These are phyloP conservation scores for Aspergillus diversus DNA, from an alignment of 495 filamentous ascomycete genomes.

Conservation along the genomic window DNA sequence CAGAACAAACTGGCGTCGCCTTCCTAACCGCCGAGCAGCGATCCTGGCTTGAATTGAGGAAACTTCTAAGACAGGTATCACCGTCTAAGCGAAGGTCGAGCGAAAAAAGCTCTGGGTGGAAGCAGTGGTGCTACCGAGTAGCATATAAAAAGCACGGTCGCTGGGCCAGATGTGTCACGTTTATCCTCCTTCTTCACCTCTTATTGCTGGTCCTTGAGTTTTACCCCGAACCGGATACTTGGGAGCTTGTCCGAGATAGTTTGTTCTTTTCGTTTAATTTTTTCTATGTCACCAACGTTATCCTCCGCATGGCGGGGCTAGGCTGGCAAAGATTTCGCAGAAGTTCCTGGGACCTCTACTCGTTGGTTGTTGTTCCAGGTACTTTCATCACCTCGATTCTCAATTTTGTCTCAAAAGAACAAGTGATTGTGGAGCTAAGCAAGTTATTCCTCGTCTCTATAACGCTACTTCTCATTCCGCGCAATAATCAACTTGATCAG, in stretches of 20 bases:
- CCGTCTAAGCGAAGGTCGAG: conserved; percentile 86
- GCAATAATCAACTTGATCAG: conserved; percentile 97
- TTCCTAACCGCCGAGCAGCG: conserved; percentile 96
- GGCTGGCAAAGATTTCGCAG: conserved; percentile 91
- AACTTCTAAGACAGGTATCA: conserved; percentile 89
- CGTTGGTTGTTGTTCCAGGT: conserved; percentile 81
- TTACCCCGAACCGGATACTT: conserved; percentile 68
- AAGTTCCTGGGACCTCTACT: conserved; percentile 96
- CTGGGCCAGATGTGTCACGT: conserved; percentile 85
- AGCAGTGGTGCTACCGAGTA: conserved; percentile 90
- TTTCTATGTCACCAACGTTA: conserved; percentile 82
- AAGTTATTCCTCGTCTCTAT: conserved; percentile 94
- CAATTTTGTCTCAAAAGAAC: conserved; percentile 55
- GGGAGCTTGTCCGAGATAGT: conserved; percentile 69
- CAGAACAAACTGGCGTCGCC: conserved; percentile 96
- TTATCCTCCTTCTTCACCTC: conserved; percentile 79
- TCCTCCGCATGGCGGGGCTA: conserved; percentile 83
- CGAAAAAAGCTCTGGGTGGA: conserved; percentile 73
- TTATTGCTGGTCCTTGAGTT: conserved; percentile 84
- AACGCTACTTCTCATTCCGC: conserved; percentile 87
- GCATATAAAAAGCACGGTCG: conserved; percentile 92
- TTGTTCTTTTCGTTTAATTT: conserved; percentile 85
- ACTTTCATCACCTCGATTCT: conserved; percentile 78
- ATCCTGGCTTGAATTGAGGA: conserved; percentile 94
- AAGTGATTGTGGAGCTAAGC: conserved; percentile 76